Conservation (phyloP, 345 rosid genomes). For the Brassica nigra region DNA sequence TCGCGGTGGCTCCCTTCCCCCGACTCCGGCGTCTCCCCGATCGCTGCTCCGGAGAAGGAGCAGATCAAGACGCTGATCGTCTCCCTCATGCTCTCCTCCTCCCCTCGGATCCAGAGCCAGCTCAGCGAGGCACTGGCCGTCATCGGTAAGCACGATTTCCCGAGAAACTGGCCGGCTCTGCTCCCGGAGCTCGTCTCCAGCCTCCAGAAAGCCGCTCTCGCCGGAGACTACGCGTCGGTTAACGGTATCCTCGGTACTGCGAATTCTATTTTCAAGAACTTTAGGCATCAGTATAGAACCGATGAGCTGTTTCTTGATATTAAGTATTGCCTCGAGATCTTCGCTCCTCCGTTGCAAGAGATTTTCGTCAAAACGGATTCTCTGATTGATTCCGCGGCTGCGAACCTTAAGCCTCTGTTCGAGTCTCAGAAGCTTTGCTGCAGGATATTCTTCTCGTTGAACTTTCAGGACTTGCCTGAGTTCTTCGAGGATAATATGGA, state of each 20-base stretch:
- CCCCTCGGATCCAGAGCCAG: constrained; percentile 89
- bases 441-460: constrained; percentile 81
- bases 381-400: constrained; percentile 61
- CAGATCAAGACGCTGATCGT: constrained; percentile 84
- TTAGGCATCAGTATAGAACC: constrained; percentile 78
- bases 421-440: constrained; percentile 90
- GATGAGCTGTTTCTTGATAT: constrained; percentile 77
- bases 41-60: constrained; percentile 68
- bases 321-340: constrained; percentile 77
- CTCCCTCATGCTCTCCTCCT: constrained; percentile 74
- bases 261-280: constrained; percentile 83
- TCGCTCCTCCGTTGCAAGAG: constrained; percentile 70
- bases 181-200: constrained; percentile 79
- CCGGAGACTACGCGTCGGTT: constrained; percentile 62
- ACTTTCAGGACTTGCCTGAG: constrained; percentile 91
- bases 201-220: constrained; percentile 51
- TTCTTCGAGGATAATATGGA: constrained; percentile 94
- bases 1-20: constrained; percentile 67
- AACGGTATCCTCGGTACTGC: constrained; percentile 95
- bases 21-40: constrained; percentile 49
- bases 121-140: constrained; percentile 87
- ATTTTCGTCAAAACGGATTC: constrained; percentile 65
- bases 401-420: constrained; percentile 55
- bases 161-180: constrained; percentile 73
- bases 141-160: constrained; percentile 92